Base-by-base conservation (phyloP, 768 basidiomycete genomes). In the Lepiota brunneoincarnata region DNA sequence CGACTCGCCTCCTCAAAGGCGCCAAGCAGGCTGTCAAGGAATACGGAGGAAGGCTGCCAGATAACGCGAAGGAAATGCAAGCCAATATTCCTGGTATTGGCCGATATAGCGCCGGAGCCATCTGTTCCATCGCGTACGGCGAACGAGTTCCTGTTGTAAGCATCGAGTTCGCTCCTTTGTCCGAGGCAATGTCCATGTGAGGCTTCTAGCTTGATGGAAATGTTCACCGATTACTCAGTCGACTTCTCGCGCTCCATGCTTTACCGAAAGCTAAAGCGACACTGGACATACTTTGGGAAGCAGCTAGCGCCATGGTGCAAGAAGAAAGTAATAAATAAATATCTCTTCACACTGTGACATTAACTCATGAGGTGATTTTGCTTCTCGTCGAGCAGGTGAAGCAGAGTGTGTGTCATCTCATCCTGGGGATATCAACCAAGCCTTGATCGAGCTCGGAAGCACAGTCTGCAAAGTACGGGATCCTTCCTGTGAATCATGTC, bases 361-460 rank as follows among this genome's bases (percentile, higher is more conserved):
- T 15, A 20, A 24, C 43, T 31, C 34, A 41, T 23, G 15, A 15
- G 1, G 20, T 44, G 49, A 35, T 18, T 43, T 6, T 31, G 31
- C 43, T 41, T 56, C 2, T 4, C 12, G 12, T n/a, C 42, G 45
- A 57, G 24, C 23, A 51, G 48, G 26, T 18, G 51, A 24, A 20
- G 46, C 37, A 48, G 42, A 35, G 23, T 10, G 31, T 24, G 43
- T 38, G 21, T 9, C 48, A 38, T 18, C 31, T 10, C 14, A 78
- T 57, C 81, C 93, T 0, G 92, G 93, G 15, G 91, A 95, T 65
- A 76, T 94, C 58, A 96, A 96, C 63, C 89, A 97, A 71, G 93
- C 91, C 12, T 75, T 98, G 47, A 98, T 98, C 67, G 95, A 98
- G 65, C 82, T 98, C 6, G 95, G 95, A 45, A 91, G 90, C 65